Conservation (phyloP, 352 stramenopile genomes). For the Phytophthora boehmeriae region DNA sequence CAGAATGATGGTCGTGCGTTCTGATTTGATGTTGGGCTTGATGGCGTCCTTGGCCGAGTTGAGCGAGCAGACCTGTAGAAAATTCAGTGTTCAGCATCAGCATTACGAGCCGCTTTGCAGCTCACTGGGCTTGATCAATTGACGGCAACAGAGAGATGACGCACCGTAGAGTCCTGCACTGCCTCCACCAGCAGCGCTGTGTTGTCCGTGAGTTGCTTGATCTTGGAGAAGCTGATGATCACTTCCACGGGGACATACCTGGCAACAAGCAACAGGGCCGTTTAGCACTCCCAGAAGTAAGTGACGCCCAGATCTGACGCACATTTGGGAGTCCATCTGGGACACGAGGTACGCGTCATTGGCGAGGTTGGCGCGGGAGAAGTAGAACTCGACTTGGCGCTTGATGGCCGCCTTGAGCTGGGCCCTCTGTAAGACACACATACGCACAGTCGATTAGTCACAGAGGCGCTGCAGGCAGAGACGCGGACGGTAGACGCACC, state of each 20-base stretch:
- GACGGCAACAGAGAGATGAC: conserved; percentile 5
- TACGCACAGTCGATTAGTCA: conserved; percentile 6
- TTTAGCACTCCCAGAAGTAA: not conserved
- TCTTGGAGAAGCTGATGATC: conserved; percentile 87
- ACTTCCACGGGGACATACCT: conserved; percentile 87
- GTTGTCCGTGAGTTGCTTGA: conserved; percentile 82
- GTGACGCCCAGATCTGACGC: conserved; percentile 18
- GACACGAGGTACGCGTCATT: conserved; percentile 89
- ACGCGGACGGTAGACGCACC: conserved; percentile 3
- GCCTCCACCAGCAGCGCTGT: conserved; percentile 66
- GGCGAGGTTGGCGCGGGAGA: conserved; percentile 86
- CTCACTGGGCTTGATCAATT: not conserved
- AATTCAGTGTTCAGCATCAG: conserved; percentile 46
- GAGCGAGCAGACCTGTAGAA: conserved; percentile 63
- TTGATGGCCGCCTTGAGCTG: conserved; percentile 85
- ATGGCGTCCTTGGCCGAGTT: conserved; percentile 86
- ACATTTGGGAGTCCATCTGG: conserved; percentile 92
- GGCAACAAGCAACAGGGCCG: not conserved
- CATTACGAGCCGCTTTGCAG: no score
- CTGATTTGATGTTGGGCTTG: conserved; percentile 93
- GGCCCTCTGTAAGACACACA: conserved; percentile 37
- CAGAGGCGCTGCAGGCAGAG: not conserved
- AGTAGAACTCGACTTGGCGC: conserved; percentile 93
- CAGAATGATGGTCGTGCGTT: conserved; percentile 94
- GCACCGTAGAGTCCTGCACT: conserved; percentile 72